Evolutionary conservation across 371 early-diverging fungal species (phyloP).

Genomic region (Mucor racemosus): DNA sequence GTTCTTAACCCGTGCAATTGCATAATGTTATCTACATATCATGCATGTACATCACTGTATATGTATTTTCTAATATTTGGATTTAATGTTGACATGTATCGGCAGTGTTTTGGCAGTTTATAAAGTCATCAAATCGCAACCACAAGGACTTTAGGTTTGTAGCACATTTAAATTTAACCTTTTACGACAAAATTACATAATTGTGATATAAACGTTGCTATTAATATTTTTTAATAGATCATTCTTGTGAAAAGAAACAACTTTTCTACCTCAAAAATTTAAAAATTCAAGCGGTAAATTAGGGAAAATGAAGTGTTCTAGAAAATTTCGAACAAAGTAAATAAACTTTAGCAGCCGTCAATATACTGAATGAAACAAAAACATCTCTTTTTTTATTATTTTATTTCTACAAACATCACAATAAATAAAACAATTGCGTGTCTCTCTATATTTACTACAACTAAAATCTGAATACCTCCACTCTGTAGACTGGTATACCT

Average conservation of each 20-base stretch:
- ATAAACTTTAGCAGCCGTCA: background rate
- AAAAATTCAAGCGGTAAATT: background rate
- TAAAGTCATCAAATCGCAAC: background rate
- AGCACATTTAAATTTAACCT: background rate
- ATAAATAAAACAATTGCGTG: background rate
- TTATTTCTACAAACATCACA: background rate
- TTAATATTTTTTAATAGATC: background rate
- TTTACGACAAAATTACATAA: background rate
- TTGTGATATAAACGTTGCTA: background rate
- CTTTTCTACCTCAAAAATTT: too few species aligned
- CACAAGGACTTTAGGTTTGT: background rate
- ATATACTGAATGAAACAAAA: background rate
- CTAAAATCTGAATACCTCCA: slow-evolving; percentile 63
- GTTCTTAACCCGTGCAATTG: background rate
- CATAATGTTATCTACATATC: background rate
- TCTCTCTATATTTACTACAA: background rate
- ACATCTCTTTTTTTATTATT: background rate
- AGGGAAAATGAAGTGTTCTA: background rate
- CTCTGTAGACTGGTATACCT: slow-evolving; percentile 65
- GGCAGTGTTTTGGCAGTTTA: too few species aligned
- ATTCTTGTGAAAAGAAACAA: background rate
- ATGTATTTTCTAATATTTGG: too few species aligned
- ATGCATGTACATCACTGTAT: background rate
- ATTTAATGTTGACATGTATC: too few species aligned
- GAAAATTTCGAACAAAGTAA: background rate